These are phyloP conservation scores for Umbilicaria muhlenbergii DNA, from an alignment of 495 filamentous ascomycete genomes.

Conservation along the genomic window DNA sequence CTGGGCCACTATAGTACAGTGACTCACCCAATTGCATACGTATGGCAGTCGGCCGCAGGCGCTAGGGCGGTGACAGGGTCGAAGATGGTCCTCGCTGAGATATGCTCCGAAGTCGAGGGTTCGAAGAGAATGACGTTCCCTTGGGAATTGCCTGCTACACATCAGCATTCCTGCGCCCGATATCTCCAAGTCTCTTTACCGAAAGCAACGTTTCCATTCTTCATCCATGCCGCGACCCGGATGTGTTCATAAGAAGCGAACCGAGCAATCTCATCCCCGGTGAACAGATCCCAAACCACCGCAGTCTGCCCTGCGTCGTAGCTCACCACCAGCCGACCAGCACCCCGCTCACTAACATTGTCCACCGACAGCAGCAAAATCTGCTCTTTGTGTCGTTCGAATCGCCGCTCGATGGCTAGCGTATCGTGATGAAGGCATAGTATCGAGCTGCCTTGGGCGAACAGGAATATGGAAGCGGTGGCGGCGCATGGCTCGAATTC, in stretches of 20 bases:
- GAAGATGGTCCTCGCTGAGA: conserved; percentile 82
- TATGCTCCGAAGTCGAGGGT: conserved; percentile 81
- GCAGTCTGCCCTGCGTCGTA: conserved; percentile 84
- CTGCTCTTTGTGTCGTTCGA: conserved; percentile 70
- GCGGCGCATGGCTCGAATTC: conserved; percentile 74
- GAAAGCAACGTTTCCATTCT: conserved; percentile 93
- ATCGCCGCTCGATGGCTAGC: conserved; percentile 73
- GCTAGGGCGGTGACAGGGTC: conserved; percentile 88
- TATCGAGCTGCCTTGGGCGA: conserved; percentile 62
- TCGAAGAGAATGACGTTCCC: conserved; percentile 94
- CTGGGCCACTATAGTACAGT: background rate
- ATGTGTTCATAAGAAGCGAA: conserved; percentile 84
- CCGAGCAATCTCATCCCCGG: conserved; percentile 74
- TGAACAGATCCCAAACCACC: conserved; percentile 94
- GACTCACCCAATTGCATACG: conserved; percentile 86
- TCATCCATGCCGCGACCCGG: conserved; percentile 83
- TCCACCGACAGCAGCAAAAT: conserved; percentile 75
- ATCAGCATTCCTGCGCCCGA: conserved; percentile 11
- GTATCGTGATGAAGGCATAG: conserved; percentile 84
- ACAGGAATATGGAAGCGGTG: conserved; percentile 75
- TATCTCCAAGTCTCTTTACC: conserved; percentile 35
- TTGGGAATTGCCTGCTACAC: conserved; percentile 56
- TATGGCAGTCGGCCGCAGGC: conserved; percentile 81
- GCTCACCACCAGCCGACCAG: conserved; percentile 76
- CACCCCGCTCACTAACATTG: conserved; percentile 78